Evolutionary conservation across 2,329 filamentous ascomycete genomes (phyloP), one percentile per base, ranked within the genome.

Genomic region (Calonectria pteridis): DNA sequence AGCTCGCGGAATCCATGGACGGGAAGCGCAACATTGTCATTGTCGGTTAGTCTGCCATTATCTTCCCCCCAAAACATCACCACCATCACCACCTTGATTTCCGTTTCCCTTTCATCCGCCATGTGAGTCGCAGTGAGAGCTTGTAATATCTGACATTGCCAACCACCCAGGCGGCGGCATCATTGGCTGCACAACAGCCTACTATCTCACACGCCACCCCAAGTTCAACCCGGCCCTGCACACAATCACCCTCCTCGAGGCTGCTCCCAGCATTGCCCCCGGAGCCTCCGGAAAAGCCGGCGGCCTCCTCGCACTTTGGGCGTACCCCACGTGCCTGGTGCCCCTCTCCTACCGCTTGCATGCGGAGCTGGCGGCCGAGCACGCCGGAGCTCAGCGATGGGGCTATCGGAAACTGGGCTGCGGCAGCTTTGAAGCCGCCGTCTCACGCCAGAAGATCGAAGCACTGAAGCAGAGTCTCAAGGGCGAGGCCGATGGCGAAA

Each of bases 241-340:
- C 83, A 93, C 89, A 67, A 93, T 98, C 80, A 98, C 94, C 1
- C 88, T 99, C 35, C 89, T 98, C 69, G 97, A 99, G 87, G 95
- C 97, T 0, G 92, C 92, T 4, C 90, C 93, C 26, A 89, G 92
- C 55, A 93, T 98, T 76, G 97, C 97, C 9, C 92, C 95, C n/a
- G 96, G 94, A 29, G 96, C 97, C 46, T 98, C 95, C 11, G 97
- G 97, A 50, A 98, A 98, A 86, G 96, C 97, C 0, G 97, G 97
- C 20, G 97, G 97, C 1, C 88, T 99, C 6, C 89, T 99, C 28
- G 97, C 93, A 1, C 88, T 96, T 20, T 98, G 96, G 95, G 97
- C 96, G 0, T 98, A 98, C 81, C 97, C 97, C 0, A 88, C 88
- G 71, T 93, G 91, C 79, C 91, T 98, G 49, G 96, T 98, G 0